These are phyloP conservation scores for Bidens hawaiensis DNA, from an alignment of 140 eudicot species.

Conservation along the genomic window DNA sequence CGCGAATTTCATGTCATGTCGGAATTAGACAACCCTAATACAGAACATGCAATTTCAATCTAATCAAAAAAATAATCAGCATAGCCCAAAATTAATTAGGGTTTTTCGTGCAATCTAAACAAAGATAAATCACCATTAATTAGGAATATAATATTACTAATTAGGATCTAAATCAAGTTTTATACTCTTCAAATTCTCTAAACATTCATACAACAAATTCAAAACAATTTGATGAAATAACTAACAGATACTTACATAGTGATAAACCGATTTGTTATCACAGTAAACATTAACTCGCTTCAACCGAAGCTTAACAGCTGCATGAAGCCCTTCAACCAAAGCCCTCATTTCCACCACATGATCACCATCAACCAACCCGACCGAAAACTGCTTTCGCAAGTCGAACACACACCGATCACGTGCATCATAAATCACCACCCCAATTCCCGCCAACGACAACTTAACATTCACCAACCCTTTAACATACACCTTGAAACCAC, in stretches of 20 bases:
- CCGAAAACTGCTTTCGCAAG: conserved; percentile 35
- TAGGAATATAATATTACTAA: background rate
- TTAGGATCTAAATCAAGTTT: background rate
- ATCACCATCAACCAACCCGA: conserved; percentile 19
- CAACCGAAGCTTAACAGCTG: conserved; percentile 43
- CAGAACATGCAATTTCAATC: background rate
- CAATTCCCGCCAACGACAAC: conserved; percentile 36
- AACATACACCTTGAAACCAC: conserved; percentile 39
- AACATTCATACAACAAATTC: conserved; percentile 24
- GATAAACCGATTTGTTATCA: conserved; percentile 26
- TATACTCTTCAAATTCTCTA: background rate
- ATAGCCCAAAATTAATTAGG: background rate
- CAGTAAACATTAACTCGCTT: conserved; percentile 35
- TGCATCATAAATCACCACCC: conserved; percentile 51
- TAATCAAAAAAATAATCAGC: background rate
- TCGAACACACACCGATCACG: conserved; percentile 38
- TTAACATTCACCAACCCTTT: conserved; percentile 40
- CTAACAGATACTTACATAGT: conserved; percentile 53
- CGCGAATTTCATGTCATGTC: no score
- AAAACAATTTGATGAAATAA: no score
- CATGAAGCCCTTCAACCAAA: conserved; percentile 48
- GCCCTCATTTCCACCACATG: conserved; percentile 39
- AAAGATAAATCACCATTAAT: background rate
- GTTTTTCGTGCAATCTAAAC: background rate
- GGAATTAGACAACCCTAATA: no score